Base-by-base conservation (phyloP, 345 rosid genomes). In the Alliaria petiolata region DNA sequence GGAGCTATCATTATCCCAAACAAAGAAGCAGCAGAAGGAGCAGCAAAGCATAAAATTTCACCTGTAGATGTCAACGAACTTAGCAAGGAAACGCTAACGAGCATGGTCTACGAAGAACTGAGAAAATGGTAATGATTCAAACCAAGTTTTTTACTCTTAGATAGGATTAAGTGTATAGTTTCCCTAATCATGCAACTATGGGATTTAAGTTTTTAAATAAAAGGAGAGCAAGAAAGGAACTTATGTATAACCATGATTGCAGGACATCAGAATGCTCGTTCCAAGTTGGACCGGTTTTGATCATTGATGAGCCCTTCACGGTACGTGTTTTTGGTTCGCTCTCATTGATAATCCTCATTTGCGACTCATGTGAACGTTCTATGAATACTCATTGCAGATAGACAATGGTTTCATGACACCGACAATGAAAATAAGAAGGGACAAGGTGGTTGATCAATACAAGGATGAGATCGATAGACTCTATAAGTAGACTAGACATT, bases 371-470 rank as follows among this genome's bases (percentile, higher is more conserved):
- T 34, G 19, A 50, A 44, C 6, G 33, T 64, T 57, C 3, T 62
- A n/a, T 38, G 22, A 4, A 20, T 43, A 22, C 72, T 65, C 71
- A n/a, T 81, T 80, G 75, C 90, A 91, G 99, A 91, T 95, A 43
- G 99, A 95, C 14, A 76, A 76, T 36, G 99, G 99, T 43, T 84
- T 95, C 67, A 79, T 91, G 90, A 91, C 99, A 11, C 95, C 99
- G 8, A 95, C 99, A 10, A 87, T 95, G 99, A 95, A 95, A 79
- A 83, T 95, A 51, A 70, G 96, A 57, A 83, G 97, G 79, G 97
- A 91, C 78, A 78, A 56, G 68, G 89, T 89, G 33, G 82, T 78
- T 39, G 86, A 58, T 31, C 69, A 28, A 56, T 89, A 80, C 82
- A 63, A 75, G 66, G 82, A 83, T 34, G 85, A 91, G 77, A 86